Percentiles rank a stretch among this genome's conserved stretches.
phyloP scores from a whole-genome alignment of 805 yeast genomes.

The Candida sphagnicola region DNA sequence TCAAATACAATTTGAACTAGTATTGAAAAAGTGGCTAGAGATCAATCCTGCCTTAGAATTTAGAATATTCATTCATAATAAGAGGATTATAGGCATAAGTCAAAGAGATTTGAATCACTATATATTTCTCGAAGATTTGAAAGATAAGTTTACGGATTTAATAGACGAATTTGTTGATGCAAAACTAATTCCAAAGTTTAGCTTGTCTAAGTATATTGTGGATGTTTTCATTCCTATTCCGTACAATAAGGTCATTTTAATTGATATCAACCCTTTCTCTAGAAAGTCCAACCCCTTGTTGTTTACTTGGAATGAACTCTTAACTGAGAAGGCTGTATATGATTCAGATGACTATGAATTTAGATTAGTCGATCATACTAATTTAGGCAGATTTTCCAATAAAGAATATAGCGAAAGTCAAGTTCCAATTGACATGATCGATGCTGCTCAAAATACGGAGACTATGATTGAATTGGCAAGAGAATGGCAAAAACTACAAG shows the following conservation, averaged over 20 bases:
- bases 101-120: slow-evolving; percentile 88
- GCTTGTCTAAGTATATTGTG: slow-evolving; percentile 48
- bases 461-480: slow-evolving; percentile 38
- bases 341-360: slow-evolving; percentile 43
- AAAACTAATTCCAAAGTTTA: slow-evolving; percentile 20
- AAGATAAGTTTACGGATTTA: slow-evolving; percentile 41
- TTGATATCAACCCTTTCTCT: slow-evolving; percentile 86
- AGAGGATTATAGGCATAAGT: slow-evolving; percentile 63
- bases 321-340: slow-evolving; percentile 25
- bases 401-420: slow-evolving; percentile 87
- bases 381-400: slow-evolving; percentile 70
- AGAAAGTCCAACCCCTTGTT: slow-evolving; percentile 74
- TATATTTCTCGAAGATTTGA: slow-evolving; percentile 55
- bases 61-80: slow-evolving; percentile 71
- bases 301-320: slow-evolving; percentile 81
- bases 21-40: slow-evolving; percentile 77
- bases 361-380: slow-evolving; percentile 64
- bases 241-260: slow-evolving; percentile 55
- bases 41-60: slow-evolving; percentile 91
- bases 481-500: slow-evolving; percentile 8
- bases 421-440: slow-evolving; percentile 88
- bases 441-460: slow-evolving; percentile 67
- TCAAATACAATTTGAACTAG: slow-evolving; percentile 53
- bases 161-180: slow-evolving; percentile 55
- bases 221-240: slow-evolving; percentile 86